These are phyloP conservation scores for Sugiyamaella japonica DNA, from an alignment of 1,139 yeast genomes.

Conservation along the genomic window DNA sequence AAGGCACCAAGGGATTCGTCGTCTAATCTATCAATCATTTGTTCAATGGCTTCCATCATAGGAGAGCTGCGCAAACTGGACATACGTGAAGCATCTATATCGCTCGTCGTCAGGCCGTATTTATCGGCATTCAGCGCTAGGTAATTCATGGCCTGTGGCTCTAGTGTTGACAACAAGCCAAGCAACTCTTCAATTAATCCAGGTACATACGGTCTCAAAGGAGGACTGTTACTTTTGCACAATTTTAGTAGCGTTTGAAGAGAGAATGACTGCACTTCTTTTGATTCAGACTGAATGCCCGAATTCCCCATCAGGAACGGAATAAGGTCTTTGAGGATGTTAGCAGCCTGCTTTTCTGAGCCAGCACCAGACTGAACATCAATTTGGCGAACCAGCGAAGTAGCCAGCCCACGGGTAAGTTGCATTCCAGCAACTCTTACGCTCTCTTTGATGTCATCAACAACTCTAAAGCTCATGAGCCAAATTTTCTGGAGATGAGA, in stretches of 20 bases:
- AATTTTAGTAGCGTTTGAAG: constrained; percentile 70
- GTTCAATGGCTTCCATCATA: constrained; percentile 83
- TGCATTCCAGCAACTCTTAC: constrained; percentile 79
- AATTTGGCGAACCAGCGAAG: constrained; percentile 59
- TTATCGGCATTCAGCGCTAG: constrained; percentile 86
- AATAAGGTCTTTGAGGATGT: constrained; percentile 60
- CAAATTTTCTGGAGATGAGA: constrained; percentile 65
- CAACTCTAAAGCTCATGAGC: constrained; percentile 82
- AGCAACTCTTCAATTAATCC: constrained; percentile 67
- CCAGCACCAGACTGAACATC: constrained; percentile 43
- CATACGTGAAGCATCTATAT: constrained; percentile 75
- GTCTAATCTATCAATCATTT: constrained; percentile 50
- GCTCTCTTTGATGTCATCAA: constrained; percentile 95
- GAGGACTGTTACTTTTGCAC: constrained; percentile 59
- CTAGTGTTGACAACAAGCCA: constrained; percentile 76
- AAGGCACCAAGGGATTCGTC: constrained; percentile 52
- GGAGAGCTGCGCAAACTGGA: constrained; percentile 80
- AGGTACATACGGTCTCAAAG: constrained; percentile 69
- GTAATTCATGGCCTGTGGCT: constrained; percentile 88
- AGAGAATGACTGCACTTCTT: constrained; percentile 78
- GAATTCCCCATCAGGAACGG: constrained; percentile 80
- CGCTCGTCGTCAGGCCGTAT: constrained; percentile 68
- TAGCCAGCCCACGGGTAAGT: constrained; percentile 66
- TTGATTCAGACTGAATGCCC: constrained; percentile 82
- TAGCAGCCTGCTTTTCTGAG: constrained; percentile 47